A percentile compares a stretch with the other conserved stretches of the same genome.
These are phyloP conservation scores for Kazachstania kunashirensis DNA, from an alignment of 805 yeast genomes.

Conservation along the genomic window DNA sequence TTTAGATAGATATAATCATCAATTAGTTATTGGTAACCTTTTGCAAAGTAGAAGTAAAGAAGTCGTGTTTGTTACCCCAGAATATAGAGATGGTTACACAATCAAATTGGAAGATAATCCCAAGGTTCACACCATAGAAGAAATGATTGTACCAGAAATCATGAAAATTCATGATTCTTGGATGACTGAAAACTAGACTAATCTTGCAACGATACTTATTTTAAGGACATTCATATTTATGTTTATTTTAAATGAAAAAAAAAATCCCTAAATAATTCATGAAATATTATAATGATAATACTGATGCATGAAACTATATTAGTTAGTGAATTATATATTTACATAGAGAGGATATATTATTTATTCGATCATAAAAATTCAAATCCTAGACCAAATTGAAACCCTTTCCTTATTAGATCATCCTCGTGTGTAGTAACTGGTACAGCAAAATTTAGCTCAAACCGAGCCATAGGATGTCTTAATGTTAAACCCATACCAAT, in stretches of 20 bases:
- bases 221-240: too few species aligned
- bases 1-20: constrained; percentile 78
- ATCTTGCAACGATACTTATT: too few species aligned
- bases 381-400: constrained; percentile 58
- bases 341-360: too few species aligned
- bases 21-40: constrained; percentile 87
- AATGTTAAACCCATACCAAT: constrained; percentile 54
- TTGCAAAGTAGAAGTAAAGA: constrained; percentile 80
- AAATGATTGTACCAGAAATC: constrained; percentile 70
- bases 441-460: constrained; percentile 54
- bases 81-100: constrained; percentile 36
- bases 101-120: constrained; percentile 33
- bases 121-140: constrained; percentile 50
- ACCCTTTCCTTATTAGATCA: constrained; percentile 50
- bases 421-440: constrained; percentile 46
- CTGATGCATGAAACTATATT: too few species aligned
- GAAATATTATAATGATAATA: too few species aligned
- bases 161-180: constrained; percentile 53
- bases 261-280: too few species aligned
- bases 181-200: too few species aligned
- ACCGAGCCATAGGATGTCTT: constrained; percentile 54
- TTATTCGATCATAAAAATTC: constrained; percentile 36
- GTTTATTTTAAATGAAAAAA: too few species aligned
- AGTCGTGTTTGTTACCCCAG: constrained; percentile 63
- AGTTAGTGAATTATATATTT: too few species aligned